phyloP scores from a whole-genome alignment of 805 yeast species.

The Metschnikowia picachoensis region DNA sequence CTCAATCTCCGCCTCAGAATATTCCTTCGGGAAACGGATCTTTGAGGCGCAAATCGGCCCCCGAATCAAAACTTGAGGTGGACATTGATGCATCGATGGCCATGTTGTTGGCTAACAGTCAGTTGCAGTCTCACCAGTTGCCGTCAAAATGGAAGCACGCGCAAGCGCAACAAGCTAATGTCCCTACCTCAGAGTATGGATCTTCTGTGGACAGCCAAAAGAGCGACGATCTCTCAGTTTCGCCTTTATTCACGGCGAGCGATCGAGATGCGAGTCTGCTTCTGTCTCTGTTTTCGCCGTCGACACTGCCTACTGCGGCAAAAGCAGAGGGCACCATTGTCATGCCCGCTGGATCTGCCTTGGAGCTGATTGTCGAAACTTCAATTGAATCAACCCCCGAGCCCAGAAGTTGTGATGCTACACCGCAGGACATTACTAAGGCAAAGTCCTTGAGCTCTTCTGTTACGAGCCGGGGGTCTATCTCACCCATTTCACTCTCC shows the following conservation, averaged over 20 bases:
- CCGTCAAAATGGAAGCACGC: constrained; percentile 8
- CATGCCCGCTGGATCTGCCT: constrained; percentile 11
- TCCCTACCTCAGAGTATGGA: constrained; percentile 17
- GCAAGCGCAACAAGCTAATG: not conserved
- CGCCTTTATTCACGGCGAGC: constrained; percentile 35
- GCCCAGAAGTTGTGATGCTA: constrained; percentile 6
- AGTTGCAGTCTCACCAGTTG: constrained; percentile 2
- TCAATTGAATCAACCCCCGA: constrained; percentile 18
- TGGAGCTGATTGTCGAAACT: constrained; percentile 24
- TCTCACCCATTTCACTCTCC: constrained; percentile 19
- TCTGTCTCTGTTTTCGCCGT: constrained; percentile 31
- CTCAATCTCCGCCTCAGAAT: constrained; percentile 11
- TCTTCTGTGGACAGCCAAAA: constrained; percentile 43
- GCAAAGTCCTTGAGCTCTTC: constrained; percentile 1
- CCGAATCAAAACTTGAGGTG: constrained; percentile 23
- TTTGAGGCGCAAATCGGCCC: constrained; percentile 10
- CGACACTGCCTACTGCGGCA: constrained; percentile 12
- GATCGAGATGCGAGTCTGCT: constrained; percentile 36
- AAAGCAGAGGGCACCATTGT: constrained; percentile 6
- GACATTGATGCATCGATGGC: constrained; percentile 50
- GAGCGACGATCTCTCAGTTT: constrained; percentile 27
- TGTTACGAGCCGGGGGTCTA: not conserved
- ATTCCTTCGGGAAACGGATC: constrained; percentile 10
- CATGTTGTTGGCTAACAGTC: constrained; percentile 22
- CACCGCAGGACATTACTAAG: constrained; percentile 8